phyloP scores from a whole-genome alignment of 306 rosid genomes.

The Quercus alba region DNA sequence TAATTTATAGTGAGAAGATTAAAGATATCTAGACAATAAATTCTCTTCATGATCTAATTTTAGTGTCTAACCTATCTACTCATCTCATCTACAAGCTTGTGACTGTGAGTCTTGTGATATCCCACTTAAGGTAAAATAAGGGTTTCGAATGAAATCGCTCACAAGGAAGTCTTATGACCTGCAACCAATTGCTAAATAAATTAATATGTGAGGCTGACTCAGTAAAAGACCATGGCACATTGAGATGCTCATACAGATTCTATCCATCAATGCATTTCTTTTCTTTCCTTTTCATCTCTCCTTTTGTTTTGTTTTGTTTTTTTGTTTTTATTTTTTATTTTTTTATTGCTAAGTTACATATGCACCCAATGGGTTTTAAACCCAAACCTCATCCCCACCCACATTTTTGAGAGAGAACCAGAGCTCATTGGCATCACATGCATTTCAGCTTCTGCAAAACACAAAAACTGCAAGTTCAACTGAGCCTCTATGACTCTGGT shows the following conservation, averaged over 20 bases:
- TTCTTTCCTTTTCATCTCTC: too few relatives aligned
- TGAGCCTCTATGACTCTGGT: neutral
- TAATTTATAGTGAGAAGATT: neutral
- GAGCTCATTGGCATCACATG: too few relatives aligned
- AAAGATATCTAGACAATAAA: neutral
- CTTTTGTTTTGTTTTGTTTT: too few relatives aligned
- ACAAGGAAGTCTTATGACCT: neutral
- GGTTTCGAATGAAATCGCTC: neutral
- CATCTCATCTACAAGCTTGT: neutral
- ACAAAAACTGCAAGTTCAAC: neutral
- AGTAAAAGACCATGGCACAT: neutral
- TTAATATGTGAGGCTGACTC: neutral
- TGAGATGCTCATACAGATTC: neutral
- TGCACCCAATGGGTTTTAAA: too few relatives aligned
- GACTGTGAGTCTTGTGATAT: neutral
- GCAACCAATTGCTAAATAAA: neutral
- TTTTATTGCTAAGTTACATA: too few relatives aligned
- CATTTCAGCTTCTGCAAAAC: neutral
- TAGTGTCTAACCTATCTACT: neutral
- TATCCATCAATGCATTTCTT: neutral
- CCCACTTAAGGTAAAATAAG: neutral
- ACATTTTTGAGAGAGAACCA: too few relatives aligned
- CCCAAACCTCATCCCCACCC: too few relatives aligned
- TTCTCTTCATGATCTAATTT: neutral
- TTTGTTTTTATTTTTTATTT: too few relatives aligned